phyloP scores from a whole-genome alignment of 441 rosid genomes.

The Populus trichocarpa region DNA sequence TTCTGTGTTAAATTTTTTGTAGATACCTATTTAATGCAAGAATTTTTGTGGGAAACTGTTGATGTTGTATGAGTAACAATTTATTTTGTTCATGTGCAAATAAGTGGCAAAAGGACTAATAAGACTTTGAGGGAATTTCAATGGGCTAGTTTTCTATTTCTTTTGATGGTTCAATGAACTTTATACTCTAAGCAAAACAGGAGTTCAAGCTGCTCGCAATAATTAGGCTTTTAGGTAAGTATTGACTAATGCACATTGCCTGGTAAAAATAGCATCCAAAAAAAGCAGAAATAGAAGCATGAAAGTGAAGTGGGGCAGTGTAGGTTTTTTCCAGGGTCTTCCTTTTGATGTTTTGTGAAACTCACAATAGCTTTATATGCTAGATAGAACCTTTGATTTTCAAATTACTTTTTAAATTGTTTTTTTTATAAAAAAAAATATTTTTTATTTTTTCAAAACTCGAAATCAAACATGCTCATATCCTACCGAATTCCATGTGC shows the following conservation, averaged over 20 bases:
- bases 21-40: background rate
- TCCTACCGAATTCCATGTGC: conserved; percentile 22
- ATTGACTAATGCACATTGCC: background rate
- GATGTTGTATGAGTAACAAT: background rate
- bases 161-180: background rate
- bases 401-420: too few species aligned
- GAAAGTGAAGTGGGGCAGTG: conserved; percentile 15
- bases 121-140: background rate
- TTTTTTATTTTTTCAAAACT: too few species aligned
- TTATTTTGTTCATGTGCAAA: background rate
- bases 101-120: background rate
- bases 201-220: background rate
- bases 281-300: background rate
- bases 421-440: too few species aligned
- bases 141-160: background rate
- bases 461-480: background rate
- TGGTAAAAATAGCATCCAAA: background rate
- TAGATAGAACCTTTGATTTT: background rate
- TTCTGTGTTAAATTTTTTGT: too few species aligned
- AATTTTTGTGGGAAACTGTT: background rate
- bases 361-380: conserved; percentile 16
- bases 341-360: conserved; percentile 22
- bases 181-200: background rate
- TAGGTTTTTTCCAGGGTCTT: background rate
- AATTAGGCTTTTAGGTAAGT: background rate